These are phyloP conservation scores for Coemansia sp. DNA, from an alignment of 192 early-diverging fungal genomes.

Conservation along the genomic window DNA sequence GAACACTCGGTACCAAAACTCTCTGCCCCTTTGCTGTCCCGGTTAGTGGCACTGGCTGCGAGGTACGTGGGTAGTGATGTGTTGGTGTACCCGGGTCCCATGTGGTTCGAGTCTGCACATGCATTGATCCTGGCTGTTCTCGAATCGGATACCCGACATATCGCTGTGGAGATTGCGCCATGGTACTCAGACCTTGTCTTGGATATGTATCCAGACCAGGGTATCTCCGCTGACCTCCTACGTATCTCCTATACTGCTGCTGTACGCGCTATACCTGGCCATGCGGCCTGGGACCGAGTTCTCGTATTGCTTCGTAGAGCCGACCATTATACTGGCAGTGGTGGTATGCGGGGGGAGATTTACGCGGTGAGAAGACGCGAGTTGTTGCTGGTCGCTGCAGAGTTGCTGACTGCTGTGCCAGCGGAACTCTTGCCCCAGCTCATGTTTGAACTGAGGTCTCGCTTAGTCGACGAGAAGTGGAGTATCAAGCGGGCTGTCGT, in stretches of 20 bases:
- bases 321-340: not conserved
- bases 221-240: constrained; percentile 28
- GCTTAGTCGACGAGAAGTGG: constrained; percentile 5
- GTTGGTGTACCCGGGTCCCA: not conserved
- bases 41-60: constrained; percentile 31
- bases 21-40: not conserved
- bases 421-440: constrained; percentile 23
- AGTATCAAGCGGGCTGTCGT: not conserved
- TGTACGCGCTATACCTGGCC: not conserved
- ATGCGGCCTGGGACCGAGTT: constrained; percentile 16
- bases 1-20: constrained; percentile 27
- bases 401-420: constrained; percentile 19
- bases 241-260: constrained; percentile 33
- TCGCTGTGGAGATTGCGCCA: constrained; percentile 9
- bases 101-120: constrained; percentile 48
- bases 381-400: constrained; percentile 25
- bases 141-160: constrained; percentile 11
- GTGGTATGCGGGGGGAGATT: not conserved
- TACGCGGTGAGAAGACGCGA: constrained; percentile 14
- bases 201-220: constrained; percentile 13
- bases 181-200: constrained; percentile 40
- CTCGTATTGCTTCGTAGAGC: not conserved
- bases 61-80: constrained; percentile 13
- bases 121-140: constrained; percentile 28
- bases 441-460: constrained; percentile 6